phyloP scores from a whole-genome alignment of 2,329 filamentous ascomycete genomes.

The Colletotrichum eleusines region DNA sequence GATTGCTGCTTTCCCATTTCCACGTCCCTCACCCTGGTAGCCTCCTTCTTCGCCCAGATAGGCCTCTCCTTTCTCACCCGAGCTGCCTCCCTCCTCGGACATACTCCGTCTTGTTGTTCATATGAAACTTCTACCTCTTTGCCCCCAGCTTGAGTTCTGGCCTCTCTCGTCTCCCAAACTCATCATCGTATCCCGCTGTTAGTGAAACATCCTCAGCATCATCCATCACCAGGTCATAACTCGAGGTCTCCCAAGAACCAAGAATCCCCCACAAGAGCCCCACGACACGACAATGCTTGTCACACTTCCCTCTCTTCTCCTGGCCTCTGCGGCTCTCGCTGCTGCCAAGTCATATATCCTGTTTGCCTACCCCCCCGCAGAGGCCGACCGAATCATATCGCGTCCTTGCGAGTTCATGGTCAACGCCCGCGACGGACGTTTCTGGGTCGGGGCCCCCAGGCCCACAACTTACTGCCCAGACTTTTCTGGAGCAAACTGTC shows the following conservation, averaged over 20 bases:
- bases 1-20: not conserved
- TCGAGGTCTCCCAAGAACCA: too few relatives aligned
- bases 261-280: too few relatives aligned
- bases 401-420: conserved; percentile 34
- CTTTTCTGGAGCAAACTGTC: conserved; percentile 42
- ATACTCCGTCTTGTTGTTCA: not conserved
- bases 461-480: conserved; percentile 17
- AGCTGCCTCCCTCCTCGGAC: not conserved
- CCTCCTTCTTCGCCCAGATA: too few relatives aligned
- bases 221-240: not conserved
- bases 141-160: not conserved
- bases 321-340: not conserved
- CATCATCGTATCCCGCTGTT: not conserved
- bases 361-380: conserved; percentile 41
- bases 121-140: not conserved
- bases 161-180: not conserved
- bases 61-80: too few relatives aligned
- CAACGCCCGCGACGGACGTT: conserved; percentile 46
- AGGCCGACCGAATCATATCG: conserved; percentile 43
- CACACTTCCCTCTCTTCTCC: not conserved
- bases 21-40: too few relatives aligned
- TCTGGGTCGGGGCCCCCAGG: conserved; percentile 47
- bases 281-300: not conserved
- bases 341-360: not conserved
- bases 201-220: not conserved